Conservation (phyloP, 495 filamentous ascomycete species). For the Lasiosphaeria hispida region DNA sequence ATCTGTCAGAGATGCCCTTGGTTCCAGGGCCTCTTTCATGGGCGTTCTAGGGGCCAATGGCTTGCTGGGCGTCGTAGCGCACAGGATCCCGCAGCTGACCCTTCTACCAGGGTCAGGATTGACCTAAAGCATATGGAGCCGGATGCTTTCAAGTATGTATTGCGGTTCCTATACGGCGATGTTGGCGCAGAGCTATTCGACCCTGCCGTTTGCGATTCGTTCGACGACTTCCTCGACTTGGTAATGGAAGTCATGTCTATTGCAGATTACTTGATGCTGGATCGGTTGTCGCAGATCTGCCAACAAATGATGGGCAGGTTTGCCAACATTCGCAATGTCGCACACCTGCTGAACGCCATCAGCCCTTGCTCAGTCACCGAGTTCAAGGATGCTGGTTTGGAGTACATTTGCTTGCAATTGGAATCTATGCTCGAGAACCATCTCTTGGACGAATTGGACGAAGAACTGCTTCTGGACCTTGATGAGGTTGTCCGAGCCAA, state of each 20-base stretch:
- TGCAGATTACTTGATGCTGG: constrained; percentile 93
- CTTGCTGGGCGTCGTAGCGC: constrained; percentile 61
- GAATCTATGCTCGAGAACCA: constrained; percentile 88
- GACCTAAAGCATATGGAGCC: constrained; percentile 79
- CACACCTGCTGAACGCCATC: constrained; percentile 76
- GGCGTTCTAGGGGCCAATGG: constrained; percentile 81
- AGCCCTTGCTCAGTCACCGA: constrained; percentile 75
- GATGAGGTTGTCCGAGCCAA: constrained; percentile 77
- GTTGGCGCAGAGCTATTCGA: constrained; percentile 79
- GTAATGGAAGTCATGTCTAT: constrained; percentile 90
- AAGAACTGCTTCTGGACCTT: constrained; percentile 74
- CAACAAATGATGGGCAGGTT: constrained; percentile 85
- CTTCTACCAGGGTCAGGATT: constrained; percentile 60
- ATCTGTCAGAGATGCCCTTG: constrained; percentile 86
- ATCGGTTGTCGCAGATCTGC: constrained; percentile 83
- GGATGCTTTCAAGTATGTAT: constrained; percentile 70
- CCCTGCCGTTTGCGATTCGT: constrained; percentile 61
- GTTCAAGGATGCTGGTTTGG: constrained; percentile 84
- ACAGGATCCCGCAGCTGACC: constrained; percentile 20
- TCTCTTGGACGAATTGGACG: constrained; percentile 80
- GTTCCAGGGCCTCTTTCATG: constrained; percentile 85
- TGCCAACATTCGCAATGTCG: constrained; percentile 83
- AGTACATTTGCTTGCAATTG: constrained; percentile 88
- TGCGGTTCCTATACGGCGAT: constrained; percentile 83
- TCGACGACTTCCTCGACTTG: constrained; percentile 82